Conservation (phyloP, 768 basidiomycete species). For the Dacryopinax primogenitus region DNA sequence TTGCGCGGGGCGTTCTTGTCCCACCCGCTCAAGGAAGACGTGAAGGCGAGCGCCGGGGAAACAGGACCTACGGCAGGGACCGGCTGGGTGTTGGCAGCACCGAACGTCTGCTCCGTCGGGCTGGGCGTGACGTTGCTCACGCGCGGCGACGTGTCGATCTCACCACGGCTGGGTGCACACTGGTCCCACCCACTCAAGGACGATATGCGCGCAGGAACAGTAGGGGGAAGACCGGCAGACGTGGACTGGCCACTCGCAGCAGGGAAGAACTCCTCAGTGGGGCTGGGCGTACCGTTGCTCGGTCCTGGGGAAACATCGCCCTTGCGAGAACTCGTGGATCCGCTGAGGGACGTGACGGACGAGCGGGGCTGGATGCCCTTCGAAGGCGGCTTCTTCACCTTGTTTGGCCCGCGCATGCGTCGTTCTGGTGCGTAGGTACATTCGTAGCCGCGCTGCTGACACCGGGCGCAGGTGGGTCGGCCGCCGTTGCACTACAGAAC, state of each 20-base stretch:
- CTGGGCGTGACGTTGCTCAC: background rate
- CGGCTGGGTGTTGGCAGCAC: background rate
- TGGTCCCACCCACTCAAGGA: too few species aligned
- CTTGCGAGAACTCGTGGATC: background rate
- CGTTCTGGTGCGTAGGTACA: slow-evolving; percentile 20
- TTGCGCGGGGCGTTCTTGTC: background rate
- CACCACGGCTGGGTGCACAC: background rate
- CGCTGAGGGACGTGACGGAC: background rate
- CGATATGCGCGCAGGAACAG: too few species aligned
- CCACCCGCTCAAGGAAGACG: too few species aligned
- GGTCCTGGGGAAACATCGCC: background rate
- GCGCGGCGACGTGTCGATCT: background rate
- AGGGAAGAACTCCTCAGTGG: background rate
- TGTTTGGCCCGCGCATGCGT: slow-evolving; percentile 21
- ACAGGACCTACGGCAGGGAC: too few species aligned
- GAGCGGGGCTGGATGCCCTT: background rate
- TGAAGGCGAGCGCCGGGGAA: too few species aligned
- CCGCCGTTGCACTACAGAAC: slow-evolving; percentile 20
- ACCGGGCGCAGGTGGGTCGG: slow-evolving; percentile 22
- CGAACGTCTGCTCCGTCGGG: background rate
- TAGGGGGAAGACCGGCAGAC: too few species aligned
- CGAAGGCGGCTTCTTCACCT: background rate
- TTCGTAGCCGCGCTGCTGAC: slow-evolving; percentile 16
- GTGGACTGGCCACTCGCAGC: background rate
- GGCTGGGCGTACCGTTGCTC: background rate